phyloP scores from a whole-genome alignment of 768 basidiomycete genomes.

The Podaxis pistillaris region DNA sequence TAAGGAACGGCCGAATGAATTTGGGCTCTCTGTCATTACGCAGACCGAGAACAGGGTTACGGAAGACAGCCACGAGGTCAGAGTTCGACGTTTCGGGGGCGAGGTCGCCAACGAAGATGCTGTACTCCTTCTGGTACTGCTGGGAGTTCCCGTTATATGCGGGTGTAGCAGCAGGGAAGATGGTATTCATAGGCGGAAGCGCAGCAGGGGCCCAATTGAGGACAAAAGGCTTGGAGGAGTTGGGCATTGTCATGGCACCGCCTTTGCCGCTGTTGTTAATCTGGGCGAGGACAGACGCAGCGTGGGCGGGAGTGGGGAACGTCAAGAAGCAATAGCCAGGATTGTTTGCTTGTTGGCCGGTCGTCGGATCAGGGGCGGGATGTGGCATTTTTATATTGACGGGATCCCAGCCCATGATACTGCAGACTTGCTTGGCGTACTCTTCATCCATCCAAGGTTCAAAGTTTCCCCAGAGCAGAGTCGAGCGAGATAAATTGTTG shows the following conservation, averaged over 20 bases:
- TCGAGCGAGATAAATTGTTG: slow-evolving; percentile 44
- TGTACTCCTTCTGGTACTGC: slow-evolving; percentile 76
- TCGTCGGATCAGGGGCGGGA: slow-evolving; percentile 52
- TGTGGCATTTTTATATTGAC: slow-evolving; percentile 71
- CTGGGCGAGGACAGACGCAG: slow-evolving; percentile 68
- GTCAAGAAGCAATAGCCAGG: slow-evolving; percentile 88
- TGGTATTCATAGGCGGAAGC: slow-evolving; percentile 26
- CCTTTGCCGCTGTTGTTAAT: slow-evolving; percentile 47
- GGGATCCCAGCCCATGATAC: slow-evolving; percentile 84
- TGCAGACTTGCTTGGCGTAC: slow-evolving; percentile 86
- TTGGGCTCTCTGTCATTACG: slow-evolving; percentile 86
- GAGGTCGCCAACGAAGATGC: slow-evolving; percentile 93
- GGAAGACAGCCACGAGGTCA: slow-evolving; percentile 92
- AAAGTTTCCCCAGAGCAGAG: slow-evolving; percentile 85
- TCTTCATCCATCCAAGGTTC: slow-evolving; percentile 98
- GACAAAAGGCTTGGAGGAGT: slow-evolving; percentile 78
- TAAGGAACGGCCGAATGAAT: slow-evolving; percentile 84
- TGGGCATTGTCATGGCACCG: slow-evolving; percentile 72
- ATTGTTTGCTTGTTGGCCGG: slow-evolving; percentile 73
- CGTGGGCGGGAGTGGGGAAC: slow-evolving; percentile 70
- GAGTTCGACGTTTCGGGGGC: slow-evolving; percentile 92
- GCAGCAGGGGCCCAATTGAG: slow-evolving; percentile 70
- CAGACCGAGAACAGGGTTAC: slow-evolving; percentile 83
- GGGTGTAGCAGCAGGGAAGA: slow-evolving; percentile 29
- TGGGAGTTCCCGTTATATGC: slow-evolving; percentile 23